Conservation (phyloP, 2,329 filamentous ascomycete species). For the Botryotinia narcissicola region DNA sequence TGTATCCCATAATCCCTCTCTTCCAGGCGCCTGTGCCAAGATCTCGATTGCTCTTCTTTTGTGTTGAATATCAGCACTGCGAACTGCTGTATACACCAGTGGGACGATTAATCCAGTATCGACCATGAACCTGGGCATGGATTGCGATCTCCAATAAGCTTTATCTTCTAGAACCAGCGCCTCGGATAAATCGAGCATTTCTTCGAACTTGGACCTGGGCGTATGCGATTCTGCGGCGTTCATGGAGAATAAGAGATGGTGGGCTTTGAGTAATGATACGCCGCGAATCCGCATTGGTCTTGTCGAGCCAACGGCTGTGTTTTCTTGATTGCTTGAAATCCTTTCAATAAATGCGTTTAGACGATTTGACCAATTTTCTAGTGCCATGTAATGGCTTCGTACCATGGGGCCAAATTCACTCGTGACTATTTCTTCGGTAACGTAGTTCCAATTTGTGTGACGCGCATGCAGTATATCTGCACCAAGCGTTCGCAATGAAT, state of each 20-base stretch:
- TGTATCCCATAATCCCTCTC: slow-evolving; percentile 37
- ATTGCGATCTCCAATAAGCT: neutral
- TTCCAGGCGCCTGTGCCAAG: slow-evolving; percentile 27
- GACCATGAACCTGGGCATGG: slow-evolving; percentile 16
- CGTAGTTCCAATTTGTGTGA: slow-evolving; percentile 34
- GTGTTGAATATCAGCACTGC: slow-evolving; percentile 22
- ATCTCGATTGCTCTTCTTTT: slow-evolving; percentile 29
- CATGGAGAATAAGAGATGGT: slow-evolving; percentile 30
- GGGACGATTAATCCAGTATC: slow-evolving; percentile 33
- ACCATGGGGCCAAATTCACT: slow-evolving; percentile 50
- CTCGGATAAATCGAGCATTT: slow-evolving; percentile 31
- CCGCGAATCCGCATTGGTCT: slow-evolving; percentile 43
- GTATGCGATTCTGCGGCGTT: slow-evolving; percentile 24
- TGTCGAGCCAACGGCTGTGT: neutral
- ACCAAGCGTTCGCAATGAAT: slow-evolving; percentile 56
- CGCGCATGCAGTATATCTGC: slow-evolving; percentile 54
- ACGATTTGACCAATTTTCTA: slow-evolving; percentile 28
- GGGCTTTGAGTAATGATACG: slow-evolving; percentile 44
- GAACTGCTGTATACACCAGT: slow-evolving; percentile 30
- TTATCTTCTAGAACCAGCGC: slow-evolving; percentile 17
- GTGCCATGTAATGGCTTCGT: slow-evolving; percentile 49
- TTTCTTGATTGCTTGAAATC: neutral
- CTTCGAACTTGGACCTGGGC: slow-evolving; percentile 27
- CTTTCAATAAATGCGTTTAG: slow-evolving; percentile 25
- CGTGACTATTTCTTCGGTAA: slow-evolving; percentile 39